Conservation (phyloP, 2,329 filamentous ascomycete genomes). For the Periglandula ipomoeae region DNA sequence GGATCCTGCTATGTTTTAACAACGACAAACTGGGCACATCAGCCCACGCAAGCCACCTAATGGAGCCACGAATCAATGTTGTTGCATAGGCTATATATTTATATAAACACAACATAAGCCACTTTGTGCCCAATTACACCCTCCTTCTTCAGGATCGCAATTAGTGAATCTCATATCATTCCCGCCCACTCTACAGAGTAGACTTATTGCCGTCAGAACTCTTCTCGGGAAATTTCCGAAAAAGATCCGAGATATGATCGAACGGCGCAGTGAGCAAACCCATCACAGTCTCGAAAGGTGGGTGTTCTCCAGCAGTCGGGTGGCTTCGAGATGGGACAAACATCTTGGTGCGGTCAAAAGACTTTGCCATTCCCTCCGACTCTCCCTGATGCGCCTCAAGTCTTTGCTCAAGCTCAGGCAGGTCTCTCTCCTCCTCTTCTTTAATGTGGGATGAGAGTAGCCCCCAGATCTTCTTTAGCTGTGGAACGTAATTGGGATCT, state of each 20-base stretch:
- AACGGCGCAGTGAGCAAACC: slow-evolving; percentile 47
- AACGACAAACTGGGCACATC: too few species aligned
- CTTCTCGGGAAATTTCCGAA: slow-evolving; percentile 41
- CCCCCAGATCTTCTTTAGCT: slow-evolving; percentile 33
- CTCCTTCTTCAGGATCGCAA: background rate
- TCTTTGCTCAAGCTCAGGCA: slow-evolving; percentile 36
- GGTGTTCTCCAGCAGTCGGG: slow-evolving; percentile 38
- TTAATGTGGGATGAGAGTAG: slow-evolving; percentile 36
- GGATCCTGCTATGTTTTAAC: too few species aligned
- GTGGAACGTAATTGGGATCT: slow-evolving; percentile 32
- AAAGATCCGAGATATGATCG: slow-evolving; percentile 45
- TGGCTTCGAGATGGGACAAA: slow-evolving; percentile 45
- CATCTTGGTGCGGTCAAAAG: slow-evolving; percentile 41
- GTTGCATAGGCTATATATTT: too few species aligned
- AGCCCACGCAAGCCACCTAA: too few species aligned
- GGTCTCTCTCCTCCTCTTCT: slow-evolving; percentile 39
- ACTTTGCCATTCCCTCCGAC: slow-evolving; percentile 28
- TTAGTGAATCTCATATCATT: background rate
- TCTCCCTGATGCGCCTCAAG: slow-evolving; percentile 23
- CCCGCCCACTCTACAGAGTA: background rate
- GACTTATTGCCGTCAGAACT: background rate
- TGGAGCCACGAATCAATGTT: too few species aligned
- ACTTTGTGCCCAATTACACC: too few species aligned
- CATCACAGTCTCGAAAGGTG: slow-evolving; percentile 46
- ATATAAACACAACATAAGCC: too few species aligned